Evolutionary conservation across 257 asterid species (phyloP).

Genomic region (Ballota nigra): DNA sequence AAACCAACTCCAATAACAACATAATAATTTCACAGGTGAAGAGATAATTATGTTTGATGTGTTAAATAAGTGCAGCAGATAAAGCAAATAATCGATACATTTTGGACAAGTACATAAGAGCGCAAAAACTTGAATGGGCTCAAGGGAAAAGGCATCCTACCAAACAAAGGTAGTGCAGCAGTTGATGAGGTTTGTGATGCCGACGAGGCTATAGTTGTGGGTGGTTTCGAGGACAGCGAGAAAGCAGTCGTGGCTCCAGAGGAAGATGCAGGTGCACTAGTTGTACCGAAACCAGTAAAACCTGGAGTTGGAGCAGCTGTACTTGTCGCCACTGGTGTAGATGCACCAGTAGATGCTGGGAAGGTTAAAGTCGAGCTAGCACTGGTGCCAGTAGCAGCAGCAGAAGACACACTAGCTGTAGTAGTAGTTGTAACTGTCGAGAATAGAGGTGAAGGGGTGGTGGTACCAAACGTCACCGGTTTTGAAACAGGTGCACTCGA

Average conservation of each 20-base stretch:
- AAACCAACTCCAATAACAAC: background rate
- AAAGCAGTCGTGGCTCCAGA: constrained; percentile 39
- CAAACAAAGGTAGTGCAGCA: constrained; percentile 43
- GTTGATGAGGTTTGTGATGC: constrained; percentile 55
- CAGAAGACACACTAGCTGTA: constrained; percentile 28
- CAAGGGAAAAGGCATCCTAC: constrained; percentile 32
- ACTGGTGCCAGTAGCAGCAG: constrained; percentile 37
- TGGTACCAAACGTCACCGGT: constrained; percentile 38
- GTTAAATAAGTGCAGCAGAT: background rate
- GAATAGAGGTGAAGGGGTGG: constrained; percentile 48
- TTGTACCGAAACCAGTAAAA: constrained; percentile 43
- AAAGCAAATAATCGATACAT: background rate
- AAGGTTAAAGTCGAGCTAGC: constrained; percentile 36
- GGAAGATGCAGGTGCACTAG: constrained; percentile 34
- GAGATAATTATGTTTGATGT: background rate
- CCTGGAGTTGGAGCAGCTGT: constrained; percentile 44
- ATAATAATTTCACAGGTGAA: background rate
- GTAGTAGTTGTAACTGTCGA: constrained; percentile 56
- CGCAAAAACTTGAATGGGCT: background rate
- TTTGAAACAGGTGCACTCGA: constrained; percentile 44
- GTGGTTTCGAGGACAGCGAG: constrained; percentile 38
- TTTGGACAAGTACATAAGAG: background rate
- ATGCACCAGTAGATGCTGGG: constrained; percentile 33
- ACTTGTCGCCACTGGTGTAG: constrained; percentile 29
- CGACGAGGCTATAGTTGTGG: constrained; percentile 35